phyloP scores from a whole-genome alignment of 768 basidiomycete species.

The Trametes coccinea region DNA sequence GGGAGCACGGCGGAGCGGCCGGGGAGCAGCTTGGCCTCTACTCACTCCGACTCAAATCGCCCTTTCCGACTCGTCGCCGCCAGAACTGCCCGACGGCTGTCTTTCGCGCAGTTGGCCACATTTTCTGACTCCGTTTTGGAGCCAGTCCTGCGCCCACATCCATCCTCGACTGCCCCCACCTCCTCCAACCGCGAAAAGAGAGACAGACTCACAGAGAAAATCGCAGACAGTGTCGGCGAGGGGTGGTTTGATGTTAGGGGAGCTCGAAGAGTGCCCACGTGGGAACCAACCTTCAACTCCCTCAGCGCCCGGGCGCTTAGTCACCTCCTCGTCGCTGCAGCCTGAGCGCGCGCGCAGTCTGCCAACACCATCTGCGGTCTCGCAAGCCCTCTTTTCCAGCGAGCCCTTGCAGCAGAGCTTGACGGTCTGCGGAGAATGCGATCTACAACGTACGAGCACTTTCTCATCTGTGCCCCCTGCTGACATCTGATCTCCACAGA shows the following conservation, averaged over 20 bases:
- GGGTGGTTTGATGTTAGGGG: slow-evolving; percentile 23
- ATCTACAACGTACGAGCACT: too few species aligned
- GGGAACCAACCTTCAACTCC: slow-evolving; percentile 12
- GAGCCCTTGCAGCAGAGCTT: not conserved
- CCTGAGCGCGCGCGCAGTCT: not conserved
- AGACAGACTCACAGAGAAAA: not conserved
- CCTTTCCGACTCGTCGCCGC: slow-evolving; percentile 35
- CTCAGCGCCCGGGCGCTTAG: slow-evolving; percentile 16
- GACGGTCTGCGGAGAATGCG: too few species aligned
- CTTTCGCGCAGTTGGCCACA: slow-evolving; percentile 8
- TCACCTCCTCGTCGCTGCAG: not conserved
- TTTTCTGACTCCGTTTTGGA: slow-evolving; percentile 10
- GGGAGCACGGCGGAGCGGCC: slow-evolving; percentile 29
- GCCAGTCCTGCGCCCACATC: not conserved
- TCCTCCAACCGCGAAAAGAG: not conserved
- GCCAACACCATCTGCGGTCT: not conserved
- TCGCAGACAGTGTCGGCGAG: not conserved
- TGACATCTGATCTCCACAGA: not conserved
- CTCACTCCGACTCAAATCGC: slow-evolving; percentile 36
- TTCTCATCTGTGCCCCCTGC: not conserved
- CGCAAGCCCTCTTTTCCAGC: not conserved
- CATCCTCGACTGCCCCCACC: not conserved
- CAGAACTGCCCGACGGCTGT: slow-evolving; percentile 28
- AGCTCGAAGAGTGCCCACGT: slow-evolving; percentile 22
- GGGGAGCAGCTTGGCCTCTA: slow-evolving; percentile 17